Evolutionary conservation across 257 asterid genomes (phyloP), one percentile per base, ranked within the genome.

Genomic region (Gardenia jasminoides): DNA sequence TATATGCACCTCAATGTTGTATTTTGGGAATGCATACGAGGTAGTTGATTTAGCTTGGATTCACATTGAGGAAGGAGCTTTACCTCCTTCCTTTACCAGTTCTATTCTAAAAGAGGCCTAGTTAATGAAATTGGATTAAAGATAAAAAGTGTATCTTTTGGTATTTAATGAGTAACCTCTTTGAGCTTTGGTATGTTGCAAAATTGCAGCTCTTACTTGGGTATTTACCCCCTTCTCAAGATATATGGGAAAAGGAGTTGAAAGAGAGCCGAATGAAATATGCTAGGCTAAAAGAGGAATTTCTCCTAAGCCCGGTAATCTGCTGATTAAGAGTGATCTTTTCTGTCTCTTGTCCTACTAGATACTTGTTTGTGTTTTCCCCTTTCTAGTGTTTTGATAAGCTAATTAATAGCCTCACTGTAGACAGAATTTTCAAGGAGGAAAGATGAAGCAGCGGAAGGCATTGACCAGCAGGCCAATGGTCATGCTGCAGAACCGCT

Each of bases 211-310:
- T 82, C 16, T 59, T 82, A 58, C 80, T 82, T 68, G 82, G 85
- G 22, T 54, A 81, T 74, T 72, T 82, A 54, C 84, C 79, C 30
- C 26, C 76, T 36, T 82, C 82, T 64, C 76, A 47, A 52, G 82
- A 72, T 31, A 15, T 72, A 31, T 77, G 84, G 84, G 82, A 82
- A 22, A 78, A 77, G 52, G 85, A 82, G 30, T 82, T 82, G 41
- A 24, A 59, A 52, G 82, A 82, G 67, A 78, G 15, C 61, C 59
- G 79, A 77, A 13, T 52, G 39, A 82, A 78, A 72, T 77, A 77
- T 77, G 43, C 44, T 17, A 77, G 78, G 76, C 79, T 78, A 52
- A 77, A 82, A 67, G 79, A 73, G 68, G 79, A 73, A 26, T 33
- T 82, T 73, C 71, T 82, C 43, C 44, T 66, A 46, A 72, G 33